A percentile compares a stretch with the other conserved stretches of the same genome.
These are phyloP conservation scores for Psidium friedrichsthalianum DNA, from an alignment of 345 rosid genomes.

Conservation along the genomic window DNA sequence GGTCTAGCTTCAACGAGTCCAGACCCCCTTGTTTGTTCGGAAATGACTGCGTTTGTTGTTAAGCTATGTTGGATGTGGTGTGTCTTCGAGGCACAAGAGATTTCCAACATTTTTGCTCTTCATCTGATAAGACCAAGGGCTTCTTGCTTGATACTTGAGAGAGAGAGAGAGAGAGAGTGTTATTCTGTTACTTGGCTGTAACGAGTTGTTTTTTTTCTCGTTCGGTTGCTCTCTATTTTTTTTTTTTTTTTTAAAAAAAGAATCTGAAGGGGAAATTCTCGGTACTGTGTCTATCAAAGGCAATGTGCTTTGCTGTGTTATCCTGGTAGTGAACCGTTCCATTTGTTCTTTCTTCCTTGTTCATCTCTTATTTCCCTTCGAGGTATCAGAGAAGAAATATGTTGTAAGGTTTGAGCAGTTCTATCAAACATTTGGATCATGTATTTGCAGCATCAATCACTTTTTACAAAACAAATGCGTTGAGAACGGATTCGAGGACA, in stretches of 20 bases:
- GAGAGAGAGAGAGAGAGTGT: background rate
- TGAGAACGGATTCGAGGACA: background rate
- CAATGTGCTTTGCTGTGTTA: too few species aligned
- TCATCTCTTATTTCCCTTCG: background rate
- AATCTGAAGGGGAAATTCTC: background rate
- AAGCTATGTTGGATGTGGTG: background rate
- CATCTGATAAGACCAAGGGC: background rate
- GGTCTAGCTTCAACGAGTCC: constrained; percentile 22
- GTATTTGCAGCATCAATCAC: too few species aligned
- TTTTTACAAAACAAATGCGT: background rate
- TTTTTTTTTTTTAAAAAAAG: too few species aligned
- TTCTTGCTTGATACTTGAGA: background rate
- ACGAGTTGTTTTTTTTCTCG: background rate
- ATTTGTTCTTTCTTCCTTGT: background rate
- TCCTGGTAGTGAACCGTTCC: background rate
- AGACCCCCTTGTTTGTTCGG: constrained; percentile 14
- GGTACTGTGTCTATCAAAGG: too few species aligned
- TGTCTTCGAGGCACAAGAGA: background rate
- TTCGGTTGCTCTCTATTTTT: background rate
- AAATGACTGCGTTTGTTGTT: background rate
- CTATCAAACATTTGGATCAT: background rate
- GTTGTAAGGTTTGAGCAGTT: background rate
- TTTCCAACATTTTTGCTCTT: background rate
- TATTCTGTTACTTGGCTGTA: background rate
- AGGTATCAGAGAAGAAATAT: background rate